Evolutionary conservation across 495 filamentous ascomycete species (phyloP).

Genomic region (Lasiosphaeriaceae sp.): DNA sequence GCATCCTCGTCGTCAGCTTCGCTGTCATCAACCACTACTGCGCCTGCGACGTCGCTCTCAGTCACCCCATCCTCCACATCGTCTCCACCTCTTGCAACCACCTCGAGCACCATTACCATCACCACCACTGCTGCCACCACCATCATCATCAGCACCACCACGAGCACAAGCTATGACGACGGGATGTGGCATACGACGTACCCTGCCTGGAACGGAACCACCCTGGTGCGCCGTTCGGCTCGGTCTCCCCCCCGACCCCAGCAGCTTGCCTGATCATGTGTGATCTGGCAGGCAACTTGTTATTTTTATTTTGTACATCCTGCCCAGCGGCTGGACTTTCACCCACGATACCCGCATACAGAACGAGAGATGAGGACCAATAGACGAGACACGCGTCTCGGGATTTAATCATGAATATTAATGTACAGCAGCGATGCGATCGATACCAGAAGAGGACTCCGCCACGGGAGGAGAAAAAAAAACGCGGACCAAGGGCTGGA

Average conservation of each 20-base stretch:
- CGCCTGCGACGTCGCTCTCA: too few relatives aligned
- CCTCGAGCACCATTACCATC: background rate
- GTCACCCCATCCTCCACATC: too few relatives aligned
- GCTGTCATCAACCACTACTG: too few relatives aligned
- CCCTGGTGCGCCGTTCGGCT: conserved; percentile 9
- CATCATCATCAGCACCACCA: conserved; percentile 9
- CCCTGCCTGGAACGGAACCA: conserved; percentile 37
- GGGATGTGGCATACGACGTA: conserved; percentile 40
- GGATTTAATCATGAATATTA: conserved; percentile 5
- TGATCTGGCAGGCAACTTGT: background rate
- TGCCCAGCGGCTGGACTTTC: background rate
- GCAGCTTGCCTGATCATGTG: background rate
- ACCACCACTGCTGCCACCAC: conserved; percentile 1
- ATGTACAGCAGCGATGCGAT: conserved; percentile 5
- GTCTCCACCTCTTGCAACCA: too few relatives aligned
- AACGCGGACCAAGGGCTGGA: conserved; percentile 30
- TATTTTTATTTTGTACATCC: background rate
- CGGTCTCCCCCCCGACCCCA: conserved; percentile 5
- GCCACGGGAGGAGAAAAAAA: background rate
- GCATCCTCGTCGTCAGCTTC: too few relatives aligned
- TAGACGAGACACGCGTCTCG: background rate
- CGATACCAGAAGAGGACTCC: background rate
- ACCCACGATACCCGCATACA: background rate
- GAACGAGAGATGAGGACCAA: too few relatives aligned
- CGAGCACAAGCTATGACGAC: conserved; percentile 24